Conservation (phyloP, 2,329 filamentous ascomycete species). For the Didymosphaeria variabile region DNA sequence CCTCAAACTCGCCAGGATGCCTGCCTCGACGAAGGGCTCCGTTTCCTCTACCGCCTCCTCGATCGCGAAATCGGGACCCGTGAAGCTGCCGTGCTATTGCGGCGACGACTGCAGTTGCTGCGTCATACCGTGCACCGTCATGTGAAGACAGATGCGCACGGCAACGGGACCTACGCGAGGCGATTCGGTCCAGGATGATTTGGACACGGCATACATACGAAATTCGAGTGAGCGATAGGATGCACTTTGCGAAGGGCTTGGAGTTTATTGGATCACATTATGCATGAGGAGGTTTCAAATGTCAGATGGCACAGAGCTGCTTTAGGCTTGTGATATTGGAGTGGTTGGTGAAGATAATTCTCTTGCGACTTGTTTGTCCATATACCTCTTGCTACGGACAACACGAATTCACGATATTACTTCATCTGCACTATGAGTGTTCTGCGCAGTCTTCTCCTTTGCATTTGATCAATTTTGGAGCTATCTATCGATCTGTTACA, state of each 20-base stretch:
- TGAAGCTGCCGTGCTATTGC: conserved; percentile 41
- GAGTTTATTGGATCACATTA: too few species aligned
- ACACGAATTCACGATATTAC: conserved; percentile 9
- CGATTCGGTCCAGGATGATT: too few species aligned
- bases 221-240: not conserved
- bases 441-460: too few species aligned
- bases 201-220: not conserved
- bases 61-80: conserved; percentile 46
- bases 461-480: not conserved
- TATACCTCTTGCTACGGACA: conserved; percentile 8
- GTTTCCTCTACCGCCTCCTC: conserved; percentile 42
- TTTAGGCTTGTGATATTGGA: too few species aligned
- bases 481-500: not conserved
- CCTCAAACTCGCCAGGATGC: conserved; percentile 30
- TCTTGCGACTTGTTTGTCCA: not conserved
- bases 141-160: conserved; percentile 31
- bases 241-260: too few species aligned
- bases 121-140: conserved; percentile 49
- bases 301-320: too few species aligned
- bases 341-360: not conserved
- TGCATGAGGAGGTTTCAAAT: too few species aligned
- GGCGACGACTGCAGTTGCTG: conserved; percentile 46
- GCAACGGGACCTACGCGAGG: too few species aligned
- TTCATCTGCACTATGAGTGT: not conserved
- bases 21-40: conserved; percentile 41